Evolutionary conservation across 192 early-diverging fungal genomes (phyloP), one percentile per base, ranked within the genome.

Genomic region (Coemansia sp.): DNA sequence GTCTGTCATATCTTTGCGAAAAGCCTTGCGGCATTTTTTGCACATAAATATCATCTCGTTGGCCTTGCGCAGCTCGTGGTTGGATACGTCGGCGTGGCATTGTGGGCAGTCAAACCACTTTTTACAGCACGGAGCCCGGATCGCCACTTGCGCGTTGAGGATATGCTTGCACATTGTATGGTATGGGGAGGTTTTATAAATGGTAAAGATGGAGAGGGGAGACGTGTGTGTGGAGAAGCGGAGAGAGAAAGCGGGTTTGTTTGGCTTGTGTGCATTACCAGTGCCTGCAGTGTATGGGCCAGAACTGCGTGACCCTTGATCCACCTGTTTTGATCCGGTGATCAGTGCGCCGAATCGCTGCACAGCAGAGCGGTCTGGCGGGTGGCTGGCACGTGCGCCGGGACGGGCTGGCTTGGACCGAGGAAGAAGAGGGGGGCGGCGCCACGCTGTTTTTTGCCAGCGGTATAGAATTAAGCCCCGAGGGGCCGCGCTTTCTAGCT

Each of bases 11-110:
- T 94, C 85, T 66, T 97, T 97, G 57, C 94, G 82, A 60, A 97
- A 97, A n/a, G 87, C 85, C 76, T 97, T 97, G 82, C 90, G 93
- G 78, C 96, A 98, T 53, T 96, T 96, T 73, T 98, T 98, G 77
- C 96, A 98, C 8, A 89, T 87, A 78, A 98, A 94, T 4, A 90
- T 82, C 87, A 98, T 92, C 63, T 98, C 96, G 33, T 72, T 68
- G 17, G 89, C 81, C 65, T 91, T 91, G 54, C 77, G 77, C 14
- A 96, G 77, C 22, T 67, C 64, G 66, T 96, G 93, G 60, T 88
- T 82, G 2, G 83, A 60, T 9, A 60, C 64, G 51, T 93, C 95
- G 17, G 79, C 82, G 59, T 98, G 95, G 67, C 95, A 98, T 55
- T 94, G 87, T 20, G 95, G 80, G 60, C 95, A 98, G 73, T 98